These are phyloP conservation scores for Carex littledalei DNA, from an alignment of 176 grass and related monocot species.

Conservation along the genomic window DNA sequence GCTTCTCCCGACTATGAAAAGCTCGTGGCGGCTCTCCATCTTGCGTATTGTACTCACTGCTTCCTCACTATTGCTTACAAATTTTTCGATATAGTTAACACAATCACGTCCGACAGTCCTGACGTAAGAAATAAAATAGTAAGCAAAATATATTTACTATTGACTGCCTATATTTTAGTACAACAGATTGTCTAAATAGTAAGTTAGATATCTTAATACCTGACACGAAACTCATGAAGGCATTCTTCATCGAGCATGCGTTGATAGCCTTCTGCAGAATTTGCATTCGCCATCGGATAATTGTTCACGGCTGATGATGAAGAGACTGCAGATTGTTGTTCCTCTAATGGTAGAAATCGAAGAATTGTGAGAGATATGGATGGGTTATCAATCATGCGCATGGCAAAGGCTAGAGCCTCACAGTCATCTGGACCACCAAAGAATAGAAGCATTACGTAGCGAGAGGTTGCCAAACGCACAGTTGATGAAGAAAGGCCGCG, in stretches of 20 bases:
- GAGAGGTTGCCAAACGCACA: slow-evolving; percentile 23
- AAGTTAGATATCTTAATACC: slow-evolving; percentile 14
- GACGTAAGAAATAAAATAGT: neutral
- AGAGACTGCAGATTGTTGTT: neutral
- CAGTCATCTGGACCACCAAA: slow-evolving; percentile 90
- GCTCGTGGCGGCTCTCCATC: slow-evolving; percentile 51
- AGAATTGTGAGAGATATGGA: slow-evolving; percentile 41
- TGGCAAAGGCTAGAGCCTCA: slow-evolving; percentile 69
- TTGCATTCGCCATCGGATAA: slow-evolving; percentile 30
- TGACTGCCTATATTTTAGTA: neutral
- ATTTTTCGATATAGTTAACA: slow-evolving; percentile 36
- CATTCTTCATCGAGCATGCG: slow-evolving; percentile 58
- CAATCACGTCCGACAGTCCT: slow-evolving; percentile 27
- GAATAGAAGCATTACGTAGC: slow-evolving; percentile 54
- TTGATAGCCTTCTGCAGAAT: slow-evolving; percentile 30
- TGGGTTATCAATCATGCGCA: slow-evolving; percentile 53
- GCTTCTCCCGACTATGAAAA: slow-evolving; percentile 63
- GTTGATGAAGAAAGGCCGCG: slow-evolving; percentile 52
- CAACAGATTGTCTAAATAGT: neutral
- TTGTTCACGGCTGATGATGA: slow-evolving; percentile 20
- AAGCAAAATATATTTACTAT: neutral
- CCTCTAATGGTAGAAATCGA: slow-evolving; percentile 41
- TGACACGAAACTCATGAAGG: slow-evolving; percentile 52
- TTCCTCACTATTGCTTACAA: slow-evolving; percentile 60
- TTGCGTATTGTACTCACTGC: slow-evolving; percentile 48